These are phyloP conservation scores for Schizopora paradoxa DNA, from an alignment of 1,284 basidiomycete species.

Conservation along the genomic window DNA sequence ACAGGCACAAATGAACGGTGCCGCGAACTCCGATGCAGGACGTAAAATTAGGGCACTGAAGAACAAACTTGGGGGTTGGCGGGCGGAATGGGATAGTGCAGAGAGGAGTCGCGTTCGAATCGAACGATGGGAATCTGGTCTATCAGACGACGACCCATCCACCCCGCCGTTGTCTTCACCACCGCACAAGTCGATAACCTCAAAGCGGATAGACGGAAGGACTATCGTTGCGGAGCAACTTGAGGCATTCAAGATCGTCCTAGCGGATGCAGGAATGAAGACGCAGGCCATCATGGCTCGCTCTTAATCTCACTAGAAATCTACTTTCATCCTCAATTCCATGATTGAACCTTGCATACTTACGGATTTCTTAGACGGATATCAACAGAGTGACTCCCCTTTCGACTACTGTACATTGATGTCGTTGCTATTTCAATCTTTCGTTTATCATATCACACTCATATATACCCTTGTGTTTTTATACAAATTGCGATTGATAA, in stretches of 20 bases:
- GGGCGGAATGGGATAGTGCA: constrained; percentile 73
- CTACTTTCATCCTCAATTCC: neutral
- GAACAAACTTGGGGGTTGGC: constrained; percentile 73
- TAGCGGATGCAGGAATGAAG: constrained; percentile 64
- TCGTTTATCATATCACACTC: no score
- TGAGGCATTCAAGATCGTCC: constrained; percentile 61
- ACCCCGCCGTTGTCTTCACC: constrained; percentile 27
- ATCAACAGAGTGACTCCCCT: no score
- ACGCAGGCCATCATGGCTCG: constrained; percentile 73
- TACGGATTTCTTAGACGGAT: neutral
- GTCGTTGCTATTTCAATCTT: no score
- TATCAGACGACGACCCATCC: constrained; percentile 35
- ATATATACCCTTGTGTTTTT: no score
- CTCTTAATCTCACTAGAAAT: constrained; percentile 24
- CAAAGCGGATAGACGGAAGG: constrained; percentile 53
- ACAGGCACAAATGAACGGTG: constrained; percentile 78
- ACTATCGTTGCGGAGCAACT: constrained; percentile 69
- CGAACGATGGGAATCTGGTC: constrained; percentile 69
- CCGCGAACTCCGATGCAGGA: constrained; percentile 75
- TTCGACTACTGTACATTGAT: no score
- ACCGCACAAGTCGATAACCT: constrained; percentile 25
- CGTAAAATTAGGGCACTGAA: constrained; percentile 75
- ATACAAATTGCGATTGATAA: no score
- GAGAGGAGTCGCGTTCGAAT: constrained; percentile 69
- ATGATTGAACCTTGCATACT: neutral